phyloP scores from a whole-genome alignment of 2,329 filamentous ascomycete species.

The Elsinoe ampelina region DNA sequence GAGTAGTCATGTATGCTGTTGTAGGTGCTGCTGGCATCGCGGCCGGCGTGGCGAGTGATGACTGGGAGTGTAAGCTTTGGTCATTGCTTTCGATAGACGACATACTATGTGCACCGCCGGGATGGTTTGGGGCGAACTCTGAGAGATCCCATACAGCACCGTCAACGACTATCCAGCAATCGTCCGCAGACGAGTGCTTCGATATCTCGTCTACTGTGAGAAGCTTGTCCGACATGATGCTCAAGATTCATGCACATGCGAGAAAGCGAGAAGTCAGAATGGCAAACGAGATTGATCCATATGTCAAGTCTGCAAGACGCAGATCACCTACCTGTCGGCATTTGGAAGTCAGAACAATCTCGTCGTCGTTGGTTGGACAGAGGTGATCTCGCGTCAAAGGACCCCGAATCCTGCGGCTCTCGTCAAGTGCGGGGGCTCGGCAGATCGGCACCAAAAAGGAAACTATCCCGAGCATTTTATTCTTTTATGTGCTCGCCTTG shows the following conservation, averaged over 20 bases:
- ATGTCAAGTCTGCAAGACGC: not conserved
- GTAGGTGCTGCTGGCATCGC: conserved; percentile 46
- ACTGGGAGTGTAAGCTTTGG: conserved; percentile 24
- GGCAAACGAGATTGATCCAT: not conserved
- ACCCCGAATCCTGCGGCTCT: not conserved
- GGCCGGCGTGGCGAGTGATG: conserved; percentile 43
- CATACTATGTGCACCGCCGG: conserved; percentile 47
- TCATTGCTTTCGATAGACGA: not conserved
- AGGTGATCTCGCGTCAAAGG: not conserved
- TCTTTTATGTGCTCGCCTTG: no score
- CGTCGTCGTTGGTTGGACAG: not conserved
- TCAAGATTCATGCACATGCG: no score
- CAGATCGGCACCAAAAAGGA: not conserved
- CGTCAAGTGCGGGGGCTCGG: not conserved
- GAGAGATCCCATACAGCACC: conserved; percentile 59
- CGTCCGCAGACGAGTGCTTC: conserved; percentile 26
- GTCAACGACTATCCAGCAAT: conserved; percentile 59
- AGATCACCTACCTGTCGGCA: conserved; percentile 1
- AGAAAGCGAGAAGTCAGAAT: not conserved
- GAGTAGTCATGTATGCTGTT: conserved; percentile 41
- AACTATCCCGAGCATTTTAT: not conserved
- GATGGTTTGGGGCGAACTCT: conserved; percentile 55
- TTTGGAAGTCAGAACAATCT: not conserved
- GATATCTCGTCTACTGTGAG: conserved; percentile 24
- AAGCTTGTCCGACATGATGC: not conserved